These are phyloP conservation scores for Tremellales sp. DNA, from an alignment of 1,284 basidiomycete species.

Conservation along the genomic window DNA sequence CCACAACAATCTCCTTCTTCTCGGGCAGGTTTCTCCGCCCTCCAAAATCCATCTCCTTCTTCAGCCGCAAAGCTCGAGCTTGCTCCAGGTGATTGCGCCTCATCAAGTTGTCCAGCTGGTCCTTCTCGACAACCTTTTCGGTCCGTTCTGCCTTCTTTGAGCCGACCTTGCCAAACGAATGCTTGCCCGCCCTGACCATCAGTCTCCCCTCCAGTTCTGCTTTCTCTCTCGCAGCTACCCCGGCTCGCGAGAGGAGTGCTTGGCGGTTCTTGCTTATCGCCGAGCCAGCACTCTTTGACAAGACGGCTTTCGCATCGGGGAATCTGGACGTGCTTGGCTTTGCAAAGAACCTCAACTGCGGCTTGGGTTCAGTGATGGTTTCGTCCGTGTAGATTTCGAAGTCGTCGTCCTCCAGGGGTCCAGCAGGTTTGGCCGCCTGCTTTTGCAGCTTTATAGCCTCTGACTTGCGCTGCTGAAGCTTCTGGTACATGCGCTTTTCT, in stretches of 20 bases:
- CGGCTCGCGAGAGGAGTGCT: conserved; percentile 17
- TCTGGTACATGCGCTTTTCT: background rate
- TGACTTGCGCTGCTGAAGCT: no score
- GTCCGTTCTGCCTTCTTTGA: conserved; percentile 32
- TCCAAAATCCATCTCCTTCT: conserved; percentile 32
- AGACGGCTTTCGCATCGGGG: conserved; percentile 22
- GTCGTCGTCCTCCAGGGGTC: conserved; percentile 15
- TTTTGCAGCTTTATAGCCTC: no score
- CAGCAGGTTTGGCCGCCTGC: background rate
- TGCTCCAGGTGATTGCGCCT: conserved; percentile 17
- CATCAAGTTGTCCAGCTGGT: conserved; percentile 18
- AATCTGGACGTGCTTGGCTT: no score
- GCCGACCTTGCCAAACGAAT: conserved; percentile 25
- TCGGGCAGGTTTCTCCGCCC: conserved; percentile 19
- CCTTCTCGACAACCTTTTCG: conserved; percentile 16
- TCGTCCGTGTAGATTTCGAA: conserved; percentile 13
- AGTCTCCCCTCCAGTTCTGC: conserved; percentile 27
- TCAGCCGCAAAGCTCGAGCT: conserved; percentile 4
- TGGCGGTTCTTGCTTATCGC: conserved; percentile 21
- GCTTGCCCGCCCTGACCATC: conserved; percentile 28
- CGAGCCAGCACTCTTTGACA: conserved; percentile 7
- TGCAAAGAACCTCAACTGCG: background rate
- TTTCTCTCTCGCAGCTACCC: conserved; percentile 15
- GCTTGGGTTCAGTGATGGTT: conserved; percentile 7
- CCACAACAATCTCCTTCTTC: conserved; percentile 14